A percentile compares a stretch with the other conserved stretches of the same genome.
These are phyloP conservation scores for Rhodosporidiobolus sp. DNA, from an alignment of 768 basidiomycete genomes.

Conservation along the genomic window DNA sequence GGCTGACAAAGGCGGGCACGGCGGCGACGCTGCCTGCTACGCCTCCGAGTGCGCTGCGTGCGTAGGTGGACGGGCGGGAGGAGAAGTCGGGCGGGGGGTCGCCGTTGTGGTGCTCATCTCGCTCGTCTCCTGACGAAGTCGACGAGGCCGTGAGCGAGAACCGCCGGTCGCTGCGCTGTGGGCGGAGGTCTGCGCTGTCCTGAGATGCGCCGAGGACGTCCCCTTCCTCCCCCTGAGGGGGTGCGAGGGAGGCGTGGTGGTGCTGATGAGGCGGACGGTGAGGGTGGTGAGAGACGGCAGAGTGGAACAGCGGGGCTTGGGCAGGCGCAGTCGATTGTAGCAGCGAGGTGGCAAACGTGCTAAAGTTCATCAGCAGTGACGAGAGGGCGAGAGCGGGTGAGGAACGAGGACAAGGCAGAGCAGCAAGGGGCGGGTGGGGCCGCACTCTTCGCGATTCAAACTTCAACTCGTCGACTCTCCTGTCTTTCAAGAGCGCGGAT, in stretches of 20 bases:
- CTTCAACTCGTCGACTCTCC: neutral
- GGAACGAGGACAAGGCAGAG: neutral
- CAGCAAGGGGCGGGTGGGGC: neutral
- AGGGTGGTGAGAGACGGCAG: neutral
- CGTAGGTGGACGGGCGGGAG: neutral
- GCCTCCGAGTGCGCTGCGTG: neutral
- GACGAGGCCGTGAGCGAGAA: no score
- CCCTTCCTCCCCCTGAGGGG: neutral
- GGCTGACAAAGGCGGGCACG: slow-evolving; percentile 18
- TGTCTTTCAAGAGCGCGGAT: no score
- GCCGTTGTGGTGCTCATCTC: no score
- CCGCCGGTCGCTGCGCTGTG: neutral
- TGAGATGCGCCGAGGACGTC: slow-evolving; percentile 25
- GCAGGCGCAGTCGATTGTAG: neutral
- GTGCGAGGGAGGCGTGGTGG: no score
- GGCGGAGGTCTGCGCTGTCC: neutral
- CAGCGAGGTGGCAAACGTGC: slow-evolving; percentile 18
- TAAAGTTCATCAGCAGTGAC: slow-evolving; percentile 35
- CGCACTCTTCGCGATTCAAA: neutral
- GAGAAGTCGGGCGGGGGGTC: no score
- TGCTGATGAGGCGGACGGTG: no score
- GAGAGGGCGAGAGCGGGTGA: neutral
- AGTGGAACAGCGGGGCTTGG: slow-evolving; percentile 16
- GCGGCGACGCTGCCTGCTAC: slow-evolving; percentile 1
- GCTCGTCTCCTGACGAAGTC: no score